Base-by-base conservation (phyloP, 768 basidiomycete species). In the Chalciporus sphaerocephalus region DNA sequence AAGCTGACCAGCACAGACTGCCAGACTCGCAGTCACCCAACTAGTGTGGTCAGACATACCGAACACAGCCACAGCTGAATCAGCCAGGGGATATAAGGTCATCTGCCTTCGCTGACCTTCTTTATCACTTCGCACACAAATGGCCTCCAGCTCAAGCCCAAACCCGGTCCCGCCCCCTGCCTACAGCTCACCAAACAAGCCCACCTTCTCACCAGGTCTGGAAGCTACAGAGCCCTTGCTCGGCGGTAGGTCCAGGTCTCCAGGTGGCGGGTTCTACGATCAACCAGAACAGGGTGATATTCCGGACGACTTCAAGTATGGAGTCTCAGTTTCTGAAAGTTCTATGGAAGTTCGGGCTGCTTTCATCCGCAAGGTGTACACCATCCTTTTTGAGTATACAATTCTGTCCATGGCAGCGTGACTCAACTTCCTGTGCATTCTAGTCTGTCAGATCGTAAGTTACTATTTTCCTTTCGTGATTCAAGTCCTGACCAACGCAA, bases 261-360 rank as follows among this genome's bases (percentile, higher is more conserved):
- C 71, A 15, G 64, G 64, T 15, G 73, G 74, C 22, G 82, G 69
- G n/a, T 74, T 82, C 53, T 87, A 77, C 53, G 79, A 92, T 67
- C 88, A 92, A 54, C 83, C 90, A 5, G 73, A 68, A 21, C 70
- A 69, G 25, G 88, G 78, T 38, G 91, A 92, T 53, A 58, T 92
- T 38, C 91, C 90, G 0, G 93, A 95, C 58, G 94, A 96, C 65
- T 96, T 96, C 80, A 92, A 94, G 88, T 92, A 92, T 58, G 90
- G 90, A 2, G 81, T 85, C 2, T 81, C 80, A 2, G 90, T 92
- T 12, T 78, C 81, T 1, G 89, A 91, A 48, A 85, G 85, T 48
- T 77, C 85, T 10, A 65, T 74, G 3, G 85, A 91, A 58, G 86
- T 98, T 59, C 75, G 91, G 42, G 77, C 80, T 51, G 89, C 83